Evolutionary conservation across 306 rosid genomes (phyloP).

Genomic region (Trichosanthes cucumerina): DNA sequence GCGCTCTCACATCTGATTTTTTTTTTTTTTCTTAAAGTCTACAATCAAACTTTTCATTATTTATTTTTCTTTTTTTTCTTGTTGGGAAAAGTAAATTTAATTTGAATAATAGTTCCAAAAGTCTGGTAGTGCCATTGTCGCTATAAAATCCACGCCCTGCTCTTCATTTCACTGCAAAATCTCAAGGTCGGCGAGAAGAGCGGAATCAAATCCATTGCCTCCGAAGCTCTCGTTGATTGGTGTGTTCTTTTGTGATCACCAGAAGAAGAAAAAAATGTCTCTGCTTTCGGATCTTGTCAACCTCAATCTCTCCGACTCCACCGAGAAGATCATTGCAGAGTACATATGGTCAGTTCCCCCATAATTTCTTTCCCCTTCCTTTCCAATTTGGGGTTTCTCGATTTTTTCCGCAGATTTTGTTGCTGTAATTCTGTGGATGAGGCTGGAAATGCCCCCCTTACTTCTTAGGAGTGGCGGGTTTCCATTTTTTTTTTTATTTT

Average conservation of each 20-base stretch:
- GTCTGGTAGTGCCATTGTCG: background rate
- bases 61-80: too few species aligned
- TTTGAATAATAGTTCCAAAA: background rate
- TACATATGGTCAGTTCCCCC: constrained; percentile 36
- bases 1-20: too few species aligned
- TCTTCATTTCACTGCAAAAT: background rate
- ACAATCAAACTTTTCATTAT: too few species aligned
- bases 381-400: background rate
- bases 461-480: background rate
- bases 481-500: background rate
- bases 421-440: background rate
- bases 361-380: background rate
- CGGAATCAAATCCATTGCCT: background rate
- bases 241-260: background rate
- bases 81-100: background rate
- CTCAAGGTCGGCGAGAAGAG: background rate
- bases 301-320: constrained; percentile 13
- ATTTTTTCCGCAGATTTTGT: background rate
- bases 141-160: constrained; percentile 19
- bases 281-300: constrained; percentile 51
- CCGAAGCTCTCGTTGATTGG: background rate
- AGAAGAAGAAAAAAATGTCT: constrained; percentile 20
- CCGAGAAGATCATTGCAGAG: constrained; percentile 55
- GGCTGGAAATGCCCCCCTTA: background rate
- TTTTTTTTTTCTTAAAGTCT: too few species aligned